Conservation (phyloP, 805 yeast genomes). For the Cyberlindnera japonica region DNA sequence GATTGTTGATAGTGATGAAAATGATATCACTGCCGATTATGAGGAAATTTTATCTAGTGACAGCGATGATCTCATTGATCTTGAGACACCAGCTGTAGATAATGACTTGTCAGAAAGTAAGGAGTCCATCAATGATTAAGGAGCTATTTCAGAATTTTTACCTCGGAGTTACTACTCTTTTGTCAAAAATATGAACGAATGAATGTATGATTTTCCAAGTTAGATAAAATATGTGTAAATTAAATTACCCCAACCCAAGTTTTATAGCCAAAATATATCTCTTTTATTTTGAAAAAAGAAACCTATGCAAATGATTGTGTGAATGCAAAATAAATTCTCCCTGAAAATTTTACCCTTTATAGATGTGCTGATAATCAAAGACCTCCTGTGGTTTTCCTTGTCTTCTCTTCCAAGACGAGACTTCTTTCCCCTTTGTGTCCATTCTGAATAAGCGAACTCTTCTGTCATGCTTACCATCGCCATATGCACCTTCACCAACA, state of each 20-base stretch:
- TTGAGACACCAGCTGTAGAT: background rate
- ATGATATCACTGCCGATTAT: background rate
- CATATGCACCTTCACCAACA: constrained; percentile 63
- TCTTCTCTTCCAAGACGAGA: constrained; percentile 59
- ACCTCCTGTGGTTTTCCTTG: constrained; percentile 40
- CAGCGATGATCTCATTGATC: no score
- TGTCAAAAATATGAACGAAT: no score
- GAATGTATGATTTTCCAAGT: no score
- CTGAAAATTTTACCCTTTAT: constrained; percentile 3
- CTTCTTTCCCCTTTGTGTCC: constrained; percentile 37
- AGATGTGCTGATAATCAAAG: constrained; percentile 43
- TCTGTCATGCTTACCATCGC: constrained; percentile 45
- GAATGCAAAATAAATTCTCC: background rate
- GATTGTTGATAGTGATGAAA: constrained; percentile 3
- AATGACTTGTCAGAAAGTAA: no score
- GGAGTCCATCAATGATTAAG: background rate
- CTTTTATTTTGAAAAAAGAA: no score
- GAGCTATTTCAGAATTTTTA: no score
- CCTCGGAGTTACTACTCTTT: no score
- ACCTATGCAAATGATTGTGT: no score
- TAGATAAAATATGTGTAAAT: background rate
- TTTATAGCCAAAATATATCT: no score
- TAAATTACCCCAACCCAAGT: background rate
- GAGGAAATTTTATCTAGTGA: no score
- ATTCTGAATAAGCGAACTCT: constrained; percentile 52